phyloP scores from a whole-genome alignment of 2,329 filamentous ascomycete genomes.

The Plectosphaerella plurivora region DNA sequence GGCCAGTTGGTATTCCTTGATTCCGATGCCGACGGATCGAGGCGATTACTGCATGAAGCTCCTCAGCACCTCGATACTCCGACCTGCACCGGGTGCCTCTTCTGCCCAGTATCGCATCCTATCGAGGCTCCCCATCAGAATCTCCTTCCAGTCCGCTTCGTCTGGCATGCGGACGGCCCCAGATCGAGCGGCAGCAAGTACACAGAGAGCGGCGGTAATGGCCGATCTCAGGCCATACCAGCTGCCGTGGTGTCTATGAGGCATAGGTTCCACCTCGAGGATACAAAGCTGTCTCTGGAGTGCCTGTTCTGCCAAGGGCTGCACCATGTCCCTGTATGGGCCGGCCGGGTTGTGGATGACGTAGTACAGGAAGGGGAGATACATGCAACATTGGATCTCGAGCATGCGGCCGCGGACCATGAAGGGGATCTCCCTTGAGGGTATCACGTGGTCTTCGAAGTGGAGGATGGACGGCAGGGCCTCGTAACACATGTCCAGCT shows the following conservation, averaged over 20 bases:
- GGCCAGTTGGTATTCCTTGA: no score
- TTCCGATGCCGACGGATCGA: no score
- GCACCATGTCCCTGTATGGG: constrained; percentile 7
- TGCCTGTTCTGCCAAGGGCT: constrained; percentile 12
- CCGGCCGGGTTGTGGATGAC: constrained; percentile 8
- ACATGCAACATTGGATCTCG: constrained; percentile 13
- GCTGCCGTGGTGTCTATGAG: constrained; percentile 26
- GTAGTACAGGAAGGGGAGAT: constrained; percentile 14
- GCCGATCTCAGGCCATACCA: constrained; percentile 18
- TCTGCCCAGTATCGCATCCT: constrained; percentile 1
- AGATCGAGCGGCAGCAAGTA: constrained; percentile 18
- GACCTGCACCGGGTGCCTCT: background rate
- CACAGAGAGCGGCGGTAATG: constrained; percentile 15
- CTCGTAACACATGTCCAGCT: background rate
- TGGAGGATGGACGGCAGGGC: background rate
- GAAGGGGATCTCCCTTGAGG: background rate
- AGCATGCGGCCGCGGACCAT: background rate
- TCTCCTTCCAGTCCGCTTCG: background rate
- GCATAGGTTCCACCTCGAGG: constrained; percentile 14
- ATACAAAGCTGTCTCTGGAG: constrained; percentile 15
- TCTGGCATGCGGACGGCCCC: constrained; percentile 3
- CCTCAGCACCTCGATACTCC: background rate
- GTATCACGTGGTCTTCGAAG: background rate
- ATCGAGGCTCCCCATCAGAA: background rate
- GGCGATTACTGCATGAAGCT: background rate